phyloP scores from a whole-genome alignment of 1,139 yeast species.

The Wickerhamomyces sp. region DNA sequence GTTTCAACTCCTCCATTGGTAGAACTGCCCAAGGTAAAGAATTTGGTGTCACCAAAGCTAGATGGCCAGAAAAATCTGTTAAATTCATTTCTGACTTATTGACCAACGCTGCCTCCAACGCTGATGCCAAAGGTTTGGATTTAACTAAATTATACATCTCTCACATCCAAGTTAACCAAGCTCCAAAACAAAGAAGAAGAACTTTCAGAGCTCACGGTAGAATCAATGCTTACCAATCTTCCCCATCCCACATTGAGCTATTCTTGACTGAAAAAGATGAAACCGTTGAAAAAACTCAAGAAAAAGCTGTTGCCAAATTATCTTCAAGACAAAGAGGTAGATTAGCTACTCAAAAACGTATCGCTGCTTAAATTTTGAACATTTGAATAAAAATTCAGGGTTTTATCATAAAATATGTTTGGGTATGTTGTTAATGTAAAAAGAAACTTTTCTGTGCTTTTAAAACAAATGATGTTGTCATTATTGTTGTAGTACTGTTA shows the following conservation, averaged over 20 bases:
- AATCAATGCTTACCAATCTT: constrained; percentile 97
- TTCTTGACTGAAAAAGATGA: constrained; percentile 94
- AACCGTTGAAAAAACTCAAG: constrained; percentile 90
- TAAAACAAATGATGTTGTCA: no score
- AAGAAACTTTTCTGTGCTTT: constrained; percentile 6
- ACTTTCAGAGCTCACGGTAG: constrained; percentile 99
- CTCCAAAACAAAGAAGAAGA: constrained; percentile 99
- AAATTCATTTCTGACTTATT: constrained; percentile 92
- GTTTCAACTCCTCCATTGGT: constrained; percentile 95
- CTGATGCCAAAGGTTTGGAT: constrained; percentile 99
- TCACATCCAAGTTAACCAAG: constrained; percentile 99
- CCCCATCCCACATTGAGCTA: constrained; percentile 98
- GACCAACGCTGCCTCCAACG: constrained; percentile 98
- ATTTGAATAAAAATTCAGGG: background rate
- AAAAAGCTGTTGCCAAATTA: constrained; percentile 74
- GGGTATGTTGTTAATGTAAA: constrained; percentile 16
- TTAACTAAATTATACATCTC: constrained; percentile 88
- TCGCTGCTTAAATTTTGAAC: constrained; percentile 40
- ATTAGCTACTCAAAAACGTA: constrained; percentile 78
- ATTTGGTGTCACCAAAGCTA: constrained; percentile 99
- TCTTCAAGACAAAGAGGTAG: constrained; percentile 93
- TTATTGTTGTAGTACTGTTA: no score
- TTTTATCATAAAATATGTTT: constrained; percentile 7
- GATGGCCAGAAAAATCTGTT: constrained; percentile 99
- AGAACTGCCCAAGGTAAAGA: constrained; percentile 99